A percentile compares a stretch with the other conserved stretches of the same genome.
These are phyloP conservation scores for Brassica juncea DNA, from an alignment of 345 rosid species.

Conservation along the genomic window DNA sequence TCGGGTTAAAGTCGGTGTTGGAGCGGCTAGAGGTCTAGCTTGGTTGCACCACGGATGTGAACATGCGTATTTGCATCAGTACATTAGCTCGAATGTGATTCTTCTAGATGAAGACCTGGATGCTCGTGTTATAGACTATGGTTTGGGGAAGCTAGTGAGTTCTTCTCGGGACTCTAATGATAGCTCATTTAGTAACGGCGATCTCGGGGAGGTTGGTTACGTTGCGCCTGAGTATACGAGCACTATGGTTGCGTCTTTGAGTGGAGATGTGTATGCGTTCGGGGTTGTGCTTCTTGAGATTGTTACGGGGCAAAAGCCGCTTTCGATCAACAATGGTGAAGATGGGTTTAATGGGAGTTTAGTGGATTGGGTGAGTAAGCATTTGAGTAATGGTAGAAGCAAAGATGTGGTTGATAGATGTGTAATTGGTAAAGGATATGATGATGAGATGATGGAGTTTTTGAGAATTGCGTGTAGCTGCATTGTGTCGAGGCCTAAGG, in stretches of 20 bases:
- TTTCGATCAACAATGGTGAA: slow-evolving; percentile 40
- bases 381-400: slow-evolving; percentile 35
- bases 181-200: slow-evolving; percentile 49
- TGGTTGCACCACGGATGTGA: slow-evolving; percentile 67
- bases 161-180: slow-evolving; percentile 42
- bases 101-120: slow-evolving; percentile 62
- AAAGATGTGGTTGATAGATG: slow-evolving; percentile 45
- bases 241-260: slow-evolving; percentile 51
- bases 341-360: slow-evolving; percentile 59
- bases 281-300: slow-evolving; percentile 61
- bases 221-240: slow-evolving; percentile 54
- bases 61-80: slow-evolving; percentile 45
- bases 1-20: slow-evolving; percentile 54
- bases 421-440: slow-evolving; percentile 44
- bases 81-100: slow-evolving; percentile 56
- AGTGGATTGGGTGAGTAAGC: slow-evolving; percentile 59
- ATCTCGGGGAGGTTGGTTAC: slow-evolving; percentile 52
- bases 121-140: slow-evolving; percentile 55
- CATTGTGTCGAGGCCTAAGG: slow-evolving; percentile 49
- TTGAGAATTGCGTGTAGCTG: slow-evolving; percentile 48
- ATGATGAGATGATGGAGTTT: slow-evolving; percentile 43
- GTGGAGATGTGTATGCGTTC: slow-evolving; percentile 61
- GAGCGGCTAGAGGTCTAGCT: slow-evolving; percentile 64
- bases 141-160: slow-evolving; percentile 51
- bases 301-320: slow-evolving; percentile 51